These are phyloP conservation scores for Quercus rubra DNA, from an alignment of 306 rosid species.

Conservation along the genomic window DNA sequence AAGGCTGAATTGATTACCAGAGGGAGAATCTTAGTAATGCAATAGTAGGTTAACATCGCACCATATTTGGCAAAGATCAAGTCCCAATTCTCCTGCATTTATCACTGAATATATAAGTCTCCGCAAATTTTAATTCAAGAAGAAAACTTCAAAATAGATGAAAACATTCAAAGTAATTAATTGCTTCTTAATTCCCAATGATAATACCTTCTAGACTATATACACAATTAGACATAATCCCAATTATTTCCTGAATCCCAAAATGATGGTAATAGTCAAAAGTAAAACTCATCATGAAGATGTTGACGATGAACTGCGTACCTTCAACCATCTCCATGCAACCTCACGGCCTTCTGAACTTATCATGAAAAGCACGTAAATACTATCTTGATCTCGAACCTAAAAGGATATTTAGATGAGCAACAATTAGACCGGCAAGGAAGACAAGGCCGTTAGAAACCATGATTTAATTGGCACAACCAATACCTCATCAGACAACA, in stretches of 20 bases:
- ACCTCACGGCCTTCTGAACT: constrained; percentile 44
- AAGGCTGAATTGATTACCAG: constrained; percentile 35
- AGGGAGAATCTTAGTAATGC: constrained; percentile 35
- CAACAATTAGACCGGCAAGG: constrained; percentile 4
- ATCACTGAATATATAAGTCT: not conserved
- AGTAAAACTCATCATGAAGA: not conserved
- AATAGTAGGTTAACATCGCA: constrained; percentile 39
- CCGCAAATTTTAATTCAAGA: not conserved
- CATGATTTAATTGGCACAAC: not conserved
- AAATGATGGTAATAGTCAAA: not conserved
- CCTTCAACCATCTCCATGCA: constrained; percentile 68
- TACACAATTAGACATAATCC: not conserved
- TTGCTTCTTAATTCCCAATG: not conserved
- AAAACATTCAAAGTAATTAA: no score
- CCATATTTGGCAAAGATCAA: constrained; percentile 54
- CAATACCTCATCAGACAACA: constrained; percentile 46
- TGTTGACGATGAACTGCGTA: not conserved
- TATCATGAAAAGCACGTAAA: constrained; percentile 8
- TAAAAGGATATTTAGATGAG: constrained; percentile 3
- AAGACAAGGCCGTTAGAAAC: constrained; percentile 1
- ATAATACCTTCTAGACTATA: not conserved
- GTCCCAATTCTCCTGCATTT: constrained; percentile 70
- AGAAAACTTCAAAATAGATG: not conserved
- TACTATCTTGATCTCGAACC: constrained; percentile 51
- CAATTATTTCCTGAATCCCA: not conserved